These are phyloP conservation scores for Oryza australiensis DNA, from an alignment of 176 grass and related monocot species.

Conservation along the genomic window DNA sequence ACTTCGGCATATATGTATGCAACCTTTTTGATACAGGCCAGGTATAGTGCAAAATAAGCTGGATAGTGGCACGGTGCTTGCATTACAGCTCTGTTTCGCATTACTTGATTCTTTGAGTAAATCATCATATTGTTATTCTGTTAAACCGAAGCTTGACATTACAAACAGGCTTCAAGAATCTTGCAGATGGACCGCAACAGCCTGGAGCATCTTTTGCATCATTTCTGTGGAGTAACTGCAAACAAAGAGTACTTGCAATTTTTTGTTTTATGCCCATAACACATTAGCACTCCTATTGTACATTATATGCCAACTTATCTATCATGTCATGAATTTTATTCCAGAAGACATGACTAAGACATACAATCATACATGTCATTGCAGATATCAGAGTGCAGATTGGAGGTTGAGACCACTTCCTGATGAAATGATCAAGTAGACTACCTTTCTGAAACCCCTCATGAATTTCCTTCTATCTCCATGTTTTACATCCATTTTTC, in stretches of 20 bases:
- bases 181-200: constrained; percentile 91
- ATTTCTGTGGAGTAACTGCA: constrained; percentile 85
- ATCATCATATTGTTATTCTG: constrained; percentile 24
- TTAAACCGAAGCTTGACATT: constrained; percentile 34
- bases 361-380: constrained; percentile 40
- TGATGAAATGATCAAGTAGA: constrained; percentile 91
- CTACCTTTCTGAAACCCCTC: constrained; percentile 22
- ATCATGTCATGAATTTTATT: constrained; percentile 28
- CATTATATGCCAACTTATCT: not conserved
- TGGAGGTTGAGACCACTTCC: constrained; percentile 94
- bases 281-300: not conserved
- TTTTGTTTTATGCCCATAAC: constrained; percentile 1
- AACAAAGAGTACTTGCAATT: constrained; percentile 84
- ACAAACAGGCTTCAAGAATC: constrained; percentile 80
- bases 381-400: constrained; percentile 96
- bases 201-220: constrained; percentile 79
- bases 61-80: constrained; percentile 5
- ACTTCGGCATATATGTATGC: constrained; percentile 91
- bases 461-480: constrained; percentile 18
- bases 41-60: constrained; percentile 47
- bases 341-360: constrained; percentile 5
- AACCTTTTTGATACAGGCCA: constrained; percentile 97
- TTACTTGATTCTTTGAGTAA: constrained; percentile 23
- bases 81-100: not conserved
- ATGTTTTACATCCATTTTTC: constrained; percentile 12